A percentile compares a stretch with the other conserved stretches of the same genome.
phyloP scores from a whole-genome alignment of 495 filamentous ascomycete species.

The Aspergillus coremiiformis region DNA sequence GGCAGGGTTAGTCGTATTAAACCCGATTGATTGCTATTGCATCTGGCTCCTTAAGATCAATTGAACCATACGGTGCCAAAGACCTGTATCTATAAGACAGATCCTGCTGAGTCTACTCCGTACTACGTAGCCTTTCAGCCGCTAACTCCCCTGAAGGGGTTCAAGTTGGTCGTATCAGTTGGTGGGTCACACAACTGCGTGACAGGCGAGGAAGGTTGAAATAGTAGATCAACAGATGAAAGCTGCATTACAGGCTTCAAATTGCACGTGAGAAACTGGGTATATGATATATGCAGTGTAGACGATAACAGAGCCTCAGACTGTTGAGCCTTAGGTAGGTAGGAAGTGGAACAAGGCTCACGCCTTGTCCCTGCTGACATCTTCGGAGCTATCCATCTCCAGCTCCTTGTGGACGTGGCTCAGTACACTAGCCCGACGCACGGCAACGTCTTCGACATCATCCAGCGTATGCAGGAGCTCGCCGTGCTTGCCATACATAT shows the following conservation, averaged over 20 bases:
- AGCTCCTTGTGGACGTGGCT: constrained; percentile 23
- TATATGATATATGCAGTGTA: background rate
- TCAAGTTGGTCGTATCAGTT: too few relatives aligned
- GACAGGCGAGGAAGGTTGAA: too few relatives aligned
- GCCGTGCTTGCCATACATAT: constrained; percentile 64
- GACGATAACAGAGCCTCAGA: too few relatives aligned
- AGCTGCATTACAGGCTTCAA: background rate
- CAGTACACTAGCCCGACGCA: constrained; percentile 26
- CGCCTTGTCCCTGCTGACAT: constrained; percentile 23
- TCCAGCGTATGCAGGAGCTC: constrained; percentile 44
- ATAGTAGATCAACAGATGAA: background rate
- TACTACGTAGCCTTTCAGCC: too few relatives aligned
- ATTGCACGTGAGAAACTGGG: background rate
- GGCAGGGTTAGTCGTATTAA: background rate
- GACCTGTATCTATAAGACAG: too few relatives aligned
- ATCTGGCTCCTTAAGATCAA: too few relatives aligned
- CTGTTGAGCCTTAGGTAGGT: too few relatives aligned
- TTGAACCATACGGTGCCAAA: too few relatives aligned
- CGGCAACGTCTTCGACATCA: constrained; percentile 33
- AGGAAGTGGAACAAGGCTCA: background rate
- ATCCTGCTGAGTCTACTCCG: too few relatives aligned
- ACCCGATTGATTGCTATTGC: too few relatives aligned
- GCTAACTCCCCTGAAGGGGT: too few relatives aligned
- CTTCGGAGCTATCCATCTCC: constrained; percentile 27
- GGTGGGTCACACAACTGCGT: too few relatives aligned